Evolutionary conservation across 108 stramenopile species (phyloP).

Genomic region (Cyclotella choctawhatcheeana): DNA sequence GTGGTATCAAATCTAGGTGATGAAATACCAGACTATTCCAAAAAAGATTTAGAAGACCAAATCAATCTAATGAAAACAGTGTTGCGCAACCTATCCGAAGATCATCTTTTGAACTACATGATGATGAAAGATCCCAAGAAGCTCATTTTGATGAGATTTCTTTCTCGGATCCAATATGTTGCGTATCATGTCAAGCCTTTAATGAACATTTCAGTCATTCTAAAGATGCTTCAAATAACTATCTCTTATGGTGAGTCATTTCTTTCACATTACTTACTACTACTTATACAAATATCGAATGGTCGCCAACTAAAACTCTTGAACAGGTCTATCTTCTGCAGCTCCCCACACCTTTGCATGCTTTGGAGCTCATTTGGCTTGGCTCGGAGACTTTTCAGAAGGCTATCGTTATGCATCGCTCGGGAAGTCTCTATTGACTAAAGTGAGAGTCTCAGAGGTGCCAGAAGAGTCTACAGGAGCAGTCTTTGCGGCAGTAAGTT

Average conservation of each 20-base stretch:
- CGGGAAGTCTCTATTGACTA: constrained; percentile 10
- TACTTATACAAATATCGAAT: background rate
- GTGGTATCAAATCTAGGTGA: constrained; percentile 20
- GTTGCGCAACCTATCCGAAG: constrained; percentile 13
- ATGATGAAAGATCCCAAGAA: constrained; percentile 15
- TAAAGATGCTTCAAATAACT: constrained; percentile 20
- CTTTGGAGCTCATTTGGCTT: constrained; percentile 11
- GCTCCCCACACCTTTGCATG: constrained; percentile 14
- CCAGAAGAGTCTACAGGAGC: constrained; percentile 17
- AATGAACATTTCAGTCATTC: background rate
- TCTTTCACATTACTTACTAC: background rate
- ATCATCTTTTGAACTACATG: background rate
- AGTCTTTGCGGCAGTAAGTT: background rate
- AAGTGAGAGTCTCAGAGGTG: background rate
- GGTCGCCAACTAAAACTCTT: background rate
- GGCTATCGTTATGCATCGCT: constrained; percentile 12
- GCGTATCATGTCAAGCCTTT: background rate
- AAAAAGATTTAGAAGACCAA: background rate
- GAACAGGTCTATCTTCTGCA: constrained; percentile 6
- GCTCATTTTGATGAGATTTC: constrained; percentile 18
- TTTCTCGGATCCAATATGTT: background rate
- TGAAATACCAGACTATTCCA: background rate
- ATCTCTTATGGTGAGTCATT: constrained; percentile 9
- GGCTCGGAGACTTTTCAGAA: background rate
- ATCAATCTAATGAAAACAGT: background rate